Base-by-base conservation (phyloP, 306 rosid species). In the Glycine tomentella region DNA sequence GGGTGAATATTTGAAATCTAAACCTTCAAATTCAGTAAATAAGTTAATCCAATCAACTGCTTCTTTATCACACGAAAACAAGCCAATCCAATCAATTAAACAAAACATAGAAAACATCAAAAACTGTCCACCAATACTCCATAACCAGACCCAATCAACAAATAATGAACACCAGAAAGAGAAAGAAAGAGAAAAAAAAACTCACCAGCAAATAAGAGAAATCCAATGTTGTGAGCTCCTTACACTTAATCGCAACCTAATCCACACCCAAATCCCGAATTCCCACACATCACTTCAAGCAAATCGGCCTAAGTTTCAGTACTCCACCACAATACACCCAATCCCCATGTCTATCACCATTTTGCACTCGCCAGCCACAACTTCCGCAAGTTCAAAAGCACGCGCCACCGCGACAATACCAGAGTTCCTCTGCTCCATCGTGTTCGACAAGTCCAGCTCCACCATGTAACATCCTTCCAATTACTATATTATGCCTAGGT, bases 241-340 rank as follows among this genome's bases (percentile, higher is more conserved):
- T 83, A 9, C 99, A 95, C 86, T 95, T 95, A 5, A 93, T 86
- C 25, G 99, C 99, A 65, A 95, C 63, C 87, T 91, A 87, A 14
- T 84, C 93, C 12, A 95, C 93, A 58, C 99, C 99, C 79, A 89
- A 88, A 86, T 95, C 97, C 4, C 91, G 92, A 55, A 95, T 90
- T 15, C 94, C 89, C 16, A 92, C 83, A 77, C 99, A 95, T 98
- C 99, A 93, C 74, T 90, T 93, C 81, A 95, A 87, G 71, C 86
- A 79, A 64, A 95, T 82, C 81, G 88, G 25, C 76, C 78, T 91
- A 84, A 95, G 74, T 93, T 93, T 64, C 84, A 83, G 25, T 98
- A 95, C 5, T 98, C 99, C 48, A 95, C 99, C 0, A 98, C 99
- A 2, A 95, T 86, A n/a, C n/a, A n/a, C n/a, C n/a, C n/a, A n/a